Evolutionary conservation across 306 rosid species (phyloP).

Genomic region (Vachellia collinsii): DNA sequence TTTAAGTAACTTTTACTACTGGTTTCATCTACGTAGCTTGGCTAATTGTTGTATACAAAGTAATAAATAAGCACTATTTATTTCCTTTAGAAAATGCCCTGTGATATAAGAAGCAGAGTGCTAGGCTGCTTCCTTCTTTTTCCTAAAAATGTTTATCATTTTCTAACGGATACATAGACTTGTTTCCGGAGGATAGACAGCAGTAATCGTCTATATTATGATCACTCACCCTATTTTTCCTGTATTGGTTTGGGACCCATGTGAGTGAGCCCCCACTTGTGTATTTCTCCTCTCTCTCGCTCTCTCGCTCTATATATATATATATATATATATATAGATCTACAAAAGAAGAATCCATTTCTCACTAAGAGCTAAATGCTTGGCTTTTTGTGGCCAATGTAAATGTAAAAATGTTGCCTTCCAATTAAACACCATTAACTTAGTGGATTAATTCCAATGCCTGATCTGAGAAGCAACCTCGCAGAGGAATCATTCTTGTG

Average conservation of each 20-base stretch:
- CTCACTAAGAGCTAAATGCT: background rate
- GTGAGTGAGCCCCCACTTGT: background rate
- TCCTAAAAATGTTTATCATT: no score
- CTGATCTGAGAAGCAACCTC: conserved; percentile 45
- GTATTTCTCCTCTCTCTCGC: background rate
- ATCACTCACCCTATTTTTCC: background rate
- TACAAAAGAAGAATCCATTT: no score
- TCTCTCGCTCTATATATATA: no score
- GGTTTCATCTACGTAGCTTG: no score
- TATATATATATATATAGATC: no score
- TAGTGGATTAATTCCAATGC: background rate
- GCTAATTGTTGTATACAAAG: no score
- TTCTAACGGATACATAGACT: background rate
- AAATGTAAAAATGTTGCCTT: background rate
- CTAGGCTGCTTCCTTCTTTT: no score
- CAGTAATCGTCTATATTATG: background rate
- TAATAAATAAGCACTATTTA: no score
- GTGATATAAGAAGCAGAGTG: no score
- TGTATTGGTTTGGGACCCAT: background rate
- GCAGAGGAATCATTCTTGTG: conserved; percentile 35
- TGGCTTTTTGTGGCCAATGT: background rate
- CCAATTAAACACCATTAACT: background rate
- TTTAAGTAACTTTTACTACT: no score
- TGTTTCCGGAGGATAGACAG: background rate
- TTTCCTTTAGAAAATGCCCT: no score